Conservation (phyloP, 2,329 filamentous ascomycete species). For the Alternaria sp. region DNA sequence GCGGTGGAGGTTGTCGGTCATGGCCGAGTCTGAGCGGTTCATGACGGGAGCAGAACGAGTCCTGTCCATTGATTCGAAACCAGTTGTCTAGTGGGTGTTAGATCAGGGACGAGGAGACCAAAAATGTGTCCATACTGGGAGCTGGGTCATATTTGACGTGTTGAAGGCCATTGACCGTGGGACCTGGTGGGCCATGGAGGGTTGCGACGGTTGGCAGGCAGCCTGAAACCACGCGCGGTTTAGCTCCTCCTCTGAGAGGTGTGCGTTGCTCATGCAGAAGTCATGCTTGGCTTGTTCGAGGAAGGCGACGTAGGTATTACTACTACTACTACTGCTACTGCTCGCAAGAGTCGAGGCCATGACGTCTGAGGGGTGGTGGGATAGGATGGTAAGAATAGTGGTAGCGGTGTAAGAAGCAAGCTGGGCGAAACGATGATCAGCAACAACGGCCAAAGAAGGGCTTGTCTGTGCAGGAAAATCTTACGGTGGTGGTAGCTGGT, state of each 20-base stretch:
- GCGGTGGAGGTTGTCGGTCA: slow-evolving; percentile 27
- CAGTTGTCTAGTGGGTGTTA: slow-evolving; percentile 38
- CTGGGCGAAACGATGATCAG: slow-evolving; percentile 32
- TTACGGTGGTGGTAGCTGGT: slow-evolving; percentile 18
- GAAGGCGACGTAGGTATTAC: slow-evolving; percentile 29
- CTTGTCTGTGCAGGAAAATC: slow-evolving; percentile 18
- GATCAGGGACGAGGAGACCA: slow-evolving; percentile 32
- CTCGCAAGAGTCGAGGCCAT: slow-evolving; percentile 37
- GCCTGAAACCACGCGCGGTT: slow-evolving; percentile 45
- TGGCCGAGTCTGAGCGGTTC: slow-evolving; percentile 37
- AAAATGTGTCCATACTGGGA: slow-evolving; percentile 43
- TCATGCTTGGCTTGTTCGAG: slow-evolving; percentile 46
- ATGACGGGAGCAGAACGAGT: slow-evolving; percentile 45
- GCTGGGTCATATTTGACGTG: slow-evolving; percentile 28
- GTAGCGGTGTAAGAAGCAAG: slow-evolving; percentile 22
- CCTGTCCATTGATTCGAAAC: slow-evolving; percentile 40
- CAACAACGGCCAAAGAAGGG: slow-evolving; percentile 13
- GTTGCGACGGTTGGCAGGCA: slow-evolving; percentile 23
- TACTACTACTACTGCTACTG: slow-evolving; percentile 23
- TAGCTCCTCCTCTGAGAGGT: slow-evolving; percentile 44
- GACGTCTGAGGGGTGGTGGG: slow-evolving; percentile 10
- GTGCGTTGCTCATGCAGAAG: slow-evolving; percentile 42
- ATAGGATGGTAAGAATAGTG: slow-evolving; percentile 6
- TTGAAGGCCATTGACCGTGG: slow-evolving; percentile 44
- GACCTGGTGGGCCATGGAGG: slow-evolving; percentile 35